Base-by-base conservation (phyloP, 78 protist species). In the Abeoforma whisleri region DNA sequence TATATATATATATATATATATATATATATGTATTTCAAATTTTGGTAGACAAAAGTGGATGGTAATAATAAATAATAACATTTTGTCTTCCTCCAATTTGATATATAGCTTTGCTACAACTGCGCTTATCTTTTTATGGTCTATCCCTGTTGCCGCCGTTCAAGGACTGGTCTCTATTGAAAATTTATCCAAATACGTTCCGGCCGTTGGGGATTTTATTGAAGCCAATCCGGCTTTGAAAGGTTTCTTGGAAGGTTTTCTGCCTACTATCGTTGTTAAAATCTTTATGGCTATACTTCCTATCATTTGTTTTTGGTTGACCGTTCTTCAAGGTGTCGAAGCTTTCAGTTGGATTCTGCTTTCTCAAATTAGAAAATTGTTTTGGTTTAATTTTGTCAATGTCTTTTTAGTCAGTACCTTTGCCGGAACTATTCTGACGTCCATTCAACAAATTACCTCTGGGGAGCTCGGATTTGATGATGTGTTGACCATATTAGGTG, bases 281-380 rank as follows among this genome's bases (percentile, higher is more conserved):
- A 40, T 86, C 38, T 86, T 86, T 8, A 39, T 79, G 30, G 84
- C 81, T n/a, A 19, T 76, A 22, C 84, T 86, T 1, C 87, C 85
- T 32, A 40, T 2, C 33, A 80, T 86, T 28, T 76, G 81, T n/a
- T 23, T 23, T 8, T n/a, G 68, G n/a, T 28, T 85, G 38, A 25
- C 87, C 30, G 5, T 36, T 69, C 23, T 39, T 16, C 85, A 73
- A 30, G 87, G 86, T 40, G 16, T 33, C 57, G n/a, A 34, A 69
- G 34, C 57, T n/a, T 40, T 23, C 30, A 74, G 68, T 32, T 32
- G 40, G 34, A 33, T 85, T 69, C 72, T 35, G 40, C 23, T 81
- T 19, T 37, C 82, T 12, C 36, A 34, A 34, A 16, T 74, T 32
- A 80, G 2, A 68, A 86, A 1, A 38, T 19, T 48, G 48, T 80